Evolutionary conservation across 495 filamentous ascomycete genomes (phyloP), one percentile per base, ranked within the genome.

Genomic region (Lasiosphaeris hirsuta): DNA sequence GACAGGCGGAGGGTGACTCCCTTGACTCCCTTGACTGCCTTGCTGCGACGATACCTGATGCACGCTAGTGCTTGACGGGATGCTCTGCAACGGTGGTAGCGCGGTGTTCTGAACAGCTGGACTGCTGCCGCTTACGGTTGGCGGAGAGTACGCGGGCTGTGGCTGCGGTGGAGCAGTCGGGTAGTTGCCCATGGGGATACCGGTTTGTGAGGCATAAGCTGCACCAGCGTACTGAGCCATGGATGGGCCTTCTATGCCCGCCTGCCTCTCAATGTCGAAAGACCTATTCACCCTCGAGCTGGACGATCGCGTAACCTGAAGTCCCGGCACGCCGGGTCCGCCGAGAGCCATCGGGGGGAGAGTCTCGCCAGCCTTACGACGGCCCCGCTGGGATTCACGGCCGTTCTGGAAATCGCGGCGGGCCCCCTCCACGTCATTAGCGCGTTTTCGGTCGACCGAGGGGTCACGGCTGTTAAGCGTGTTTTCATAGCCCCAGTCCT

Each of bases 401-500:
- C 61, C 64, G 54, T 52, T 41, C 18, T 64, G 61, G 51, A 71
- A 61, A 7, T 69, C 62, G 4, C 64, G 37, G 15, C 59, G 65
- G 2, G 35, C 18, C 9, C 58, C 57, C 13, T 65, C 64, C 15
- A 61, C 51, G 11, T 70, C 69, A 33, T 54, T 59, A 4, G 54
- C 61, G 18, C 69, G 67, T 40, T 55, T 56, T 41, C 70, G 71
- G 49, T 69, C 69, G 6, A 65, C 55, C 7, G 67, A 68, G 34
- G 54, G 48, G 14, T 65, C 58, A 11, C 63, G 69, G 41, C 68
- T 58, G 47, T 58, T 63, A 17, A 71, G 59, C 1, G 72, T 69
- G 40, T 72, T 67, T 17, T 73, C 72, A 44, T 75, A 73, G 5
- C 70, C 72, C 72, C 75, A 75, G 34, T 73, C 73, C 6, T 74